Conservation (phyloP, 306 rosid species). For the Cicer yamashitae region DNA sequence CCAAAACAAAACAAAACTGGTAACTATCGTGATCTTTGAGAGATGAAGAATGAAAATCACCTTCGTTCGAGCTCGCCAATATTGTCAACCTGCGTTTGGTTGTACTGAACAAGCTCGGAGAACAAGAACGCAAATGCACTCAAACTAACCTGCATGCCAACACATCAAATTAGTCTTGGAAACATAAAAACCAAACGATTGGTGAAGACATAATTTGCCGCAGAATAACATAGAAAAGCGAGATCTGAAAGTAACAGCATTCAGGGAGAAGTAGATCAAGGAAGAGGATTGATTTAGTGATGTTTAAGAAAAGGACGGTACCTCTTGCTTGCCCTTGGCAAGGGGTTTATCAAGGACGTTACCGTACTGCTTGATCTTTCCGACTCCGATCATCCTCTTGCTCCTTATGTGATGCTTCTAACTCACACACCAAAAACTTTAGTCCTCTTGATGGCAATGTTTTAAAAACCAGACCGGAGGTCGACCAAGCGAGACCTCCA, state of each 20-base stretch:
- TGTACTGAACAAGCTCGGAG: slow-evolving; percentile 98
- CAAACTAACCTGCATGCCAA: slow-evolving; percentile 81
- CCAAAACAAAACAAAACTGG: background rate
- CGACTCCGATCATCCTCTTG: slow-evolving; percentile 83
- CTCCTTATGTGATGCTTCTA: background rate
- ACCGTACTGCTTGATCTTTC: slow-evolving; percentile 90
- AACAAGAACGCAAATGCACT: slow-evolving; percentile 98
- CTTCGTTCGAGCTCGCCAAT: slow-evolving; percentile 96
- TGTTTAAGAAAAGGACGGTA: background rate
- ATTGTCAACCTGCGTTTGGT: slow-evolving; percentile 96
- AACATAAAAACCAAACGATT: background rate
- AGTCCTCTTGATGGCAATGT: no score
- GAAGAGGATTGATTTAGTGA: background rate
- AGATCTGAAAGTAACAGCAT: slow-evolving; percentile 33
- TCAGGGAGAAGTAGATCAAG: background rate
- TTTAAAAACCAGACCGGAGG: no score
- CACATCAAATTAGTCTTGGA: background rate
- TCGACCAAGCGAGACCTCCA: no score
- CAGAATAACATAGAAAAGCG: background rate
- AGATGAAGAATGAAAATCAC: slow-evolving; percentile 41
- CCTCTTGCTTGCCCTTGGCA: slow-evolving; percentile 55
- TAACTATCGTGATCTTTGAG: background rate
- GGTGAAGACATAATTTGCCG: background rate
- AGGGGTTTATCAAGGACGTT: slow-evolving; percentile 95
- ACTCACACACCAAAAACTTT: background rate